Evolutionary conservation across 768 basidiomycete species (phyloP), one percentile per base, ranked within the genome.

Genomic region (Kondoa subrosea): DNA sequence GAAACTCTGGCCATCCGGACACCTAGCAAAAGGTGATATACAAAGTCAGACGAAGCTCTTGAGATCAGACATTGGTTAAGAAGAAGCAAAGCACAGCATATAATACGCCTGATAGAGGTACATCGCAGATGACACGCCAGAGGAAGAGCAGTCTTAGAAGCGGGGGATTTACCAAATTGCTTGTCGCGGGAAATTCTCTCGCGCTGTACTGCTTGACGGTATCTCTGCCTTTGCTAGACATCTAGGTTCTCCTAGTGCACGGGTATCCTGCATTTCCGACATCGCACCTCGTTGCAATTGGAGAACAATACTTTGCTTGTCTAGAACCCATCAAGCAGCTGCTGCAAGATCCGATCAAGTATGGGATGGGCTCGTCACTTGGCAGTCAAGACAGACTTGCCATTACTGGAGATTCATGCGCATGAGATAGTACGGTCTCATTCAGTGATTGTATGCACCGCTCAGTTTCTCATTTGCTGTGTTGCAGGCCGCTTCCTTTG

Each of bases 1-100:
- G 0, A 85, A 77, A 16, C 80, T 80, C 1, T 85, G 83, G 0
- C 88, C 89, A 72, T 91, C 89, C 15, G 83, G 81, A 71, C 83
- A 87, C 85, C 89, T 91, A 66, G 26, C 29, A 63, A 30, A 33
- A 66, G 60, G 68, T 57, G 25, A 27, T 27, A 12, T 50, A 1
- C n/a, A n/a, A 29, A 61, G 21, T 60, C 2, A 21, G 66, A 16
- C 26, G 1, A 12, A 30, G 60, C 58, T 14, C 34, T 29, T 57
- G 59, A 34, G 32, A 34, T 50, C 8, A 50, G 40, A 50, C 12
- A 50, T 50, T 8, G 40, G 40, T 50, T 21, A 21, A 21, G 40
- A 50, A 50, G 40, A 21, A 50, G 40, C 40, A 21, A 50, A 50
- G 40, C 21, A 50, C 12, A 8, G 40, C 40, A 21, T 8, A 21